Evolutionary conservation across 176 grass and related monocot genomes (phyloP).

Genomic region (Hsuehochloa calcarea): DNA sequence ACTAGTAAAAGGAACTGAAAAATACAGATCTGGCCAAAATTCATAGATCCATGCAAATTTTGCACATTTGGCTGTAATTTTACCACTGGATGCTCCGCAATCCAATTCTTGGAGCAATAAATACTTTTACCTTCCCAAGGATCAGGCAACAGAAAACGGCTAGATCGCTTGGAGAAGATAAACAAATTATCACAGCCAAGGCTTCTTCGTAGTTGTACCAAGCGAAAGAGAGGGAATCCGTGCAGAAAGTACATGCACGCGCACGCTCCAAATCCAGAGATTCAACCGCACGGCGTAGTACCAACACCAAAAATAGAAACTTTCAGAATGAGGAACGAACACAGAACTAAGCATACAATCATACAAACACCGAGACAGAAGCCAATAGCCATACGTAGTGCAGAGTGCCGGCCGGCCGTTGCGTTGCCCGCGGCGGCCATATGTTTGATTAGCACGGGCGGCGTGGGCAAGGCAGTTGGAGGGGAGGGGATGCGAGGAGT

Average conservation of each 20-base stretch:
- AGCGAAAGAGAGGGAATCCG: constrained; percentile 42
- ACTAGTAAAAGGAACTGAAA: neutral
- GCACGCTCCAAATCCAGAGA: neutral
- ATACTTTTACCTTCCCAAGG: constrained; percentile 25
- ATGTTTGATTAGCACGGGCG: neutral
- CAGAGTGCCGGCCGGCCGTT: neutral
- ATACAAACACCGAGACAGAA: neutral
- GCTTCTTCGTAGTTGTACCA: constrained; percentile 21
- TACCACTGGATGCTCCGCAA: neutral
- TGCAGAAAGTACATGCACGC: constrained; percentile 13
- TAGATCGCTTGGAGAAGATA: constrained; percentile 33
- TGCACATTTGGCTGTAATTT: neutral
- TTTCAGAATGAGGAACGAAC: neutral
- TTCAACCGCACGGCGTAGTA: constrained; percentile 29
- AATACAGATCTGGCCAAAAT: constrained; percentile 29
- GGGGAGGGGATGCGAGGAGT: neutral
- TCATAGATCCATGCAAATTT: neutral
- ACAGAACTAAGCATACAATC: constrained; percentile 29
- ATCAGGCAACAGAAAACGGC: neutral
- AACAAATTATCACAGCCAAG: neutral
- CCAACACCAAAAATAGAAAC: constrained; percentile 35
- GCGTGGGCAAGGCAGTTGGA: neutral
- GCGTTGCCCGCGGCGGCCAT: constrained; percentile 20
- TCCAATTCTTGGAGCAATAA: neutral
- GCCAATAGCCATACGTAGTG: neutral